These are phyloP conservation scores for Penicillium robsamsonii DNA, from an alignment of 495 filamentous ascomycete genomes.

Conservation along the genomic window DNA sequence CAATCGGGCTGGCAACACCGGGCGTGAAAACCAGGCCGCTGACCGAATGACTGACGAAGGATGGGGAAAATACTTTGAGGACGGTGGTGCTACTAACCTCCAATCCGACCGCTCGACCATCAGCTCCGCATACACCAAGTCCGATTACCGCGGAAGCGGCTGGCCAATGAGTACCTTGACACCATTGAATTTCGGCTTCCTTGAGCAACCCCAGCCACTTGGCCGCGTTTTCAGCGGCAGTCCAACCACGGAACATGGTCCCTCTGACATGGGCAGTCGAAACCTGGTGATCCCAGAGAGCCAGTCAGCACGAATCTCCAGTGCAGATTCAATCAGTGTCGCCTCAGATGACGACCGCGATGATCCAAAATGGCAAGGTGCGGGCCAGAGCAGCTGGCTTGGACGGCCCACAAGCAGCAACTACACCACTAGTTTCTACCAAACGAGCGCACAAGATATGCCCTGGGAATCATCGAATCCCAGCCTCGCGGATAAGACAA, in stretches of 20 bases:
- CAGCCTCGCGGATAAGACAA: constrained; percentile 14
- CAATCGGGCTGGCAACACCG: constrained; percentile 21
- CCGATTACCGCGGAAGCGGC: constrained; percentile 37
- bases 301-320: constrained; percentile 63
- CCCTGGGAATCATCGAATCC: constrained; percentile 19
- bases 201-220: constrained; percentile 44
- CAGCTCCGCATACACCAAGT: constrained; percentile 32
- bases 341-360: constrained; percentile 52
- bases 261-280: constrained; percentile 33
- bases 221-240: constrained; percentile 61
- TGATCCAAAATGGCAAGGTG: constrained; percentile 49
- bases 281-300: constrained; percentile 51
- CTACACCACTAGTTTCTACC: constrained; percentile 56
- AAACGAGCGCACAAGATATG: constrained; percentile 36
- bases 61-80: constrained; percentile 61
- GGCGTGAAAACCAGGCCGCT: constrained; percentile 27
- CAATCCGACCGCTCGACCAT: constrained; percentile 29
- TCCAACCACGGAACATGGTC: constrained; percentile 60
- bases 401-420: constrained; percentile 57
- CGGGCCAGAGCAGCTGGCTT: constrained; percentile 43
- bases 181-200: constrained; percentile 37
- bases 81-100: constrained; percentile 48
- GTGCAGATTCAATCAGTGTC: constrained; percentile 55
- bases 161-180: constrained; percentile 41
- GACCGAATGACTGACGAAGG: constrained; percentile 55